Conservation (phyloP, 1,284 basidiomycete species). For the Lignosus rhinocerotis region DNA sequence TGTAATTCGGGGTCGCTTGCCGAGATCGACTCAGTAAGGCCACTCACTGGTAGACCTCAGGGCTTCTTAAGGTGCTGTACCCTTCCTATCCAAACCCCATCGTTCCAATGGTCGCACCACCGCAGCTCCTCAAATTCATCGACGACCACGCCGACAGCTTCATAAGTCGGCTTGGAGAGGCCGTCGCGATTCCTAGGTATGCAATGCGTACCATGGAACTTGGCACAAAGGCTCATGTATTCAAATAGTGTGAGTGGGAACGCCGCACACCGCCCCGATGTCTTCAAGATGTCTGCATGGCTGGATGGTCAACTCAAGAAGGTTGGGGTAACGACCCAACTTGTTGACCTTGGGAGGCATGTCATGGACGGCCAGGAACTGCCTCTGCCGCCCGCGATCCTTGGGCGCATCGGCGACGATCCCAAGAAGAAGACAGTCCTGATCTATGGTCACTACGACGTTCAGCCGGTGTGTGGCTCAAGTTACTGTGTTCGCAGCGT, state of each 20-base stretch:
- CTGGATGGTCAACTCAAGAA: constrained; percentile 68
- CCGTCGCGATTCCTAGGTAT: constrained; percentile 89
- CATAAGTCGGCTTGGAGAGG: constrained; percentile 76
- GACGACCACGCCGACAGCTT: constrained; percentile 74
- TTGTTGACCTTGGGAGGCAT: constrained; percentile 81
- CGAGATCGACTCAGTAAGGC: too few species aligned
- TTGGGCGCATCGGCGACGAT: constrained; percentile 85
- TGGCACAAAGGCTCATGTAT: constrained; percentile 29
- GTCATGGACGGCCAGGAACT: constrained; percentile 78
- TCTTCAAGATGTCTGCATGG: constrained; percentile 83
- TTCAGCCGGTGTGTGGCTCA: constrained; percentile 67
- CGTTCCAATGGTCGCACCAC: constrained; percentile 39
- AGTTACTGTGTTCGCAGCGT: background rate
- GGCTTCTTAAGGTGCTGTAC: too few species aligned
- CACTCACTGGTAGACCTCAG: too few species aligned
- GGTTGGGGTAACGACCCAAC: constrained; percentile 76
- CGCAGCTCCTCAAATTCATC: constrained; percentile 60
- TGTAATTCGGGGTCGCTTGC: too few species aligned
- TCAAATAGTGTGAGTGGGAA: constrained; percentile 59
- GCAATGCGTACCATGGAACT: background rate
- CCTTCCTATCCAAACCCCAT: background rate
- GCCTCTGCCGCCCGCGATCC: constrained; percentile 84
- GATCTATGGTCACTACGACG: constrained; percentile 90
- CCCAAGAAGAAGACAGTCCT: constrained; percentile 89
- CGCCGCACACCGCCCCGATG: constrained; percentile 68